phyloP scores from a whole-genome alignment of 1,284 basidiomycete species.

The Ceratobasidium sp. region DNA sequence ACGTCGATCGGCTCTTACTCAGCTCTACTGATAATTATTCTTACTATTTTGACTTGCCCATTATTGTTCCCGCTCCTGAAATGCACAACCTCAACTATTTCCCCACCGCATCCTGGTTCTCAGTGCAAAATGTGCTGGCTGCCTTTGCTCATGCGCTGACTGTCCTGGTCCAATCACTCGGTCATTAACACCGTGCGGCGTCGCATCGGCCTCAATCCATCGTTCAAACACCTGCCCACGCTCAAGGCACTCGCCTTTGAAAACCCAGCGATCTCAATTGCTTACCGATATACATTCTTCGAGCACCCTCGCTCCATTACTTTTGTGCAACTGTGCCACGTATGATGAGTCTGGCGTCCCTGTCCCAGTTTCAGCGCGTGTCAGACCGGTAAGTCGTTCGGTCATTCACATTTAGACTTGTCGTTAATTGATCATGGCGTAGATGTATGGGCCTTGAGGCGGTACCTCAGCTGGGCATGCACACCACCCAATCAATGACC shows the following conservation, averaged over 20 bases:
- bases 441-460: constrained; percentile 31
- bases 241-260: neutral
- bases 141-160: neutral
- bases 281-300: constrained; percentile 5
- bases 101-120: neutral
- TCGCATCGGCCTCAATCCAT: neutral
- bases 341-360: neutral
- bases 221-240: neutral
- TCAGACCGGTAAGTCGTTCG: constrained; percentile 19
- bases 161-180: neutral
- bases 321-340: neutral
- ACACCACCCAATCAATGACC: neutral
- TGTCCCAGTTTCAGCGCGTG: neutral
- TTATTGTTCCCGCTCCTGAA: neutral
- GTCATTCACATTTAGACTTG: neutral
- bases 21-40: neutral
- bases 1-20: too few relatives aligned
- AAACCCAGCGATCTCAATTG: neutral
- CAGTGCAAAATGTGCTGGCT: neutral
- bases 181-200: neutral
- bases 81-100: neutral
- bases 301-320: neutral
- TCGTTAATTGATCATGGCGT: neutral
- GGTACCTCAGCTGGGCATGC: neutral
- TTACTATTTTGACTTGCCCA: neutral